Evolutionary conservation across 257 asterid species (phyloP).

Genomic region (Solanum pimpinellifolium): DNA sequence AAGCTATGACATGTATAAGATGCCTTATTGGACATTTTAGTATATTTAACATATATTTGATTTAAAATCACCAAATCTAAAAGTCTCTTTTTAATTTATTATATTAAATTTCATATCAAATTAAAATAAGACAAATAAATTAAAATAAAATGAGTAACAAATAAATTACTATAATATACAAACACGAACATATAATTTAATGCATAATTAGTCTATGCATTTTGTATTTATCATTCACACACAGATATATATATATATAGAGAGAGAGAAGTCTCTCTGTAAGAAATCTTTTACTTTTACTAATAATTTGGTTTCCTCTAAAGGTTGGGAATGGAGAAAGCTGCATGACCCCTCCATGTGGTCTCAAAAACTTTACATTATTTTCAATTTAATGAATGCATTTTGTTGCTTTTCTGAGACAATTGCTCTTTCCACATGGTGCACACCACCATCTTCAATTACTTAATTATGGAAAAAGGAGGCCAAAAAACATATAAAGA

Average conservation of each 20-base stretch:
- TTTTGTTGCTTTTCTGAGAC: not conserved
- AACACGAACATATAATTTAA: no score
- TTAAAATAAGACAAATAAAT: not conserved
- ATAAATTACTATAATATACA: no score
- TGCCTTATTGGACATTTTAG: not conserved
- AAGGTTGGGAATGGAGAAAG: not conserved
- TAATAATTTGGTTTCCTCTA: not conserved
- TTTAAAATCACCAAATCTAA: no score
- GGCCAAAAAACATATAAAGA: not conserved
- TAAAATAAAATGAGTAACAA: not conserved
- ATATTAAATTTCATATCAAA: no score
- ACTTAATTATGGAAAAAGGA: not conserved
- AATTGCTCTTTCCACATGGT: not conserved
- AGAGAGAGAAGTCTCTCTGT: no score
- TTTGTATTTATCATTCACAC: not conserved
- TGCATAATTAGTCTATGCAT: not conserved
- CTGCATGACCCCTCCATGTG: not conserved
- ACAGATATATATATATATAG: no score
- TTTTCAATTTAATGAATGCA: not conserved
- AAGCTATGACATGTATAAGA: not conserved
- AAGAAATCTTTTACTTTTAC: not conserved
- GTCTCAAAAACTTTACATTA: not conserved
- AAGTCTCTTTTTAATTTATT: no score
- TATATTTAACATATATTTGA: no score
- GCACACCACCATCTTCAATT: not conserved